Base-by-base conservation (phyloP, 495 filamentous ascomycete species). In the Trichoderma virens region DNA sequence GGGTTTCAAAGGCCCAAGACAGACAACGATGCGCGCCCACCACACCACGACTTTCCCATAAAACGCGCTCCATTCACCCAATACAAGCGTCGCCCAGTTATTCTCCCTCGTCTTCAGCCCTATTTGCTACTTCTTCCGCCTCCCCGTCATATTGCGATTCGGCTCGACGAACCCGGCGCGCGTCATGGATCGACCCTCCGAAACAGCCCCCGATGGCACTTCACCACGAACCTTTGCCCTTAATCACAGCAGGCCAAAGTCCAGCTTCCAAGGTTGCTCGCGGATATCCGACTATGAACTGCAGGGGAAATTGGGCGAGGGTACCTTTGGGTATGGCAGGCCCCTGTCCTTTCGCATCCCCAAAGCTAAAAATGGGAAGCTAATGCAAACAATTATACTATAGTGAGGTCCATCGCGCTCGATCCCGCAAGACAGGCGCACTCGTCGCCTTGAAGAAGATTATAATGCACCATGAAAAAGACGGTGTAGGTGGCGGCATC, bases 381-480 rank as follows among this genome's bases (percentile, higher is more conserved):
- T 61, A 13, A 60, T 62, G 38, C 70, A 70, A 62, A 62, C 41
- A 6, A 61, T 25, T 31, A 5, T n/a, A 66, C 59, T 34, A 28
- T 66, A 92, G 90, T 65, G 92, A 97, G 78, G 94, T 98, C 61
- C 89, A 97, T 73, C 93, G 93, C 69, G 94, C 92, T 63, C 83
- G 83, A 68, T 90, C 89, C 20, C 88, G 85, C 69, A 89, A 80
- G 67, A 89, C 86, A 16, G 86, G 88, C 23, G 79, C 82, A 28
- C 69, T 91, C 31, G 87, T 97, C 51, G 94, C 94, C 3, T 70
- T 99, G 69, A 99, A 99, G 82, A 98, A 99, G 82, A 92, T 92
- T 66, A 82, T 92, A 61, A 91, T 91, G 87, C 89, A 91, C 67
- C 90, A 91, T 72, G 88, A 91, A 75, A 91, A 90, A 70, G 89